Base-by-base conservation (phyloP, 352 stramenopile species). In the Globisporangium heterothallicum region DNA sequence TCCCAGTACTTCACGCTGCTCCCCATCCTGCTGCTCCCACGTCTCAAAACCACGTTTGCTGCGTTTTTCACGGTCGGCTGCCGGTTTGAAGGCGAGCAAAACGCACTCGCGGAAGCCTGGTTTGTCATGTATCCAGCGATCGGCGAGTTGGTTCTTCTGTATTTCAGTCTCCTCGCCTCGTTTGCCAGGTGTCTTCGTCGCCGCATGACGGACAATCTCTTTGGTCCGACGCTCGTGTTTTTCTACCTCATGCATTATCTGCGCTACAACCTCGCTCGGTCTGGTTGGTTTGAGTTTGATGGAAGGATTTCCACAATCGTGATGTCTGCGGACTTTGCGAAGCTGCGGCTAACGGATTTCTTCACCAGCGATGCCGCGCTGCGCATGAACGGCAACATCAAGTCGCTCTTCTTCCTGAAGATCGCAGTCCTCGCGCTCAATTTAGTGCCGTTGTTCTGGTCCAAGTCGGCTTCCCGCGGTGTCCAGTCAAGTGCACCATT, bases 91-190 rank as follows among this genome's bases (percentile, higher is more conserved):
- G 55, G 56, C 3, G 43, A 64, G 14, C 59, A 68, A 49, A 21
- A 36, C 9, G 40, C 44, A 0, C 14, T 72, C 3, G 30, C 46
- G 16, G 51, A 69, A 42, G 56, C 59, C 6, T 72, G 64, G 60
- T 69, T 59, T 22, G 46, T 49, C 14, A 69, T 69, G 16, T 69
- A 69, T 43, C 56, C 56, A 7, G 21, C 46, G 1, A 65, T 69
- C 14, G 51, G 45, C 21, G 57, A 64, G 38, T 42, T 65, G 42
- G 29, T 61, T 10, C 45, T 70, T 2, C 29, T 68, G 3, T 60
- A 60, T 21, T 70, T 53, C 46, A 69, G 58, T 53, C 12, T 58
- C 3, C 42, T 69, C 40, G 65, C 62, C 44, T 26, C 43, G 1
- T 4, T 65, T 4, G 61, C 51, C 6, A 61, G 46, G n/a, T 27